phyloP scores from a whole-genome alignment of 192 early-diverging fungal species.

The Chytriomyces hyalinus region DNA sequence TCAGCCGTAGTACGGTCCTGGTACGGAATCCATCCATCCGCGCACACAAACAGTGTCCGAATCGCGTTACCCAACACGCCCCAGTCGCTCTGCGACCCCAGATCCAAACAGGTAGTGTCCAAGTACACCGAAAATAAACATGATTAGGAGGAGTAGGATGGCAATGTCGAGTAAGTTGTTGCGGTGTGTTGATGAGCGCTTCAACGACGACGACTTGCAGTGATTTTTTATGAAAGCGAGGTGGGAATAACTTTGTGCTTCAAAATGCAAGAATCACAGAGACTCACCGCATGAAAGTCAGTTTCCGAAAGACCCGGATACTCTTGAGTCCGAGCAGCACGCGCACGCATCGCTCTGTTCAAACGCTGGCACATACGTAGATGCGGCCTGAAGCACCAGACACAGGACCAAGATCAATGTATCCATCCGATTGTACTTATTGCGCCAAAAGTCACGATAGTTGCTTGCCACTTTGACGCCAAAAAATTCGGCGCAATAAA shows the following conservation, averaged over 20 bases:
- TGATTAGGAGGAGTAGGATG: slow-evolving; percentile 49
- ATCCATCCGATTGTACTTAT: slow-evolving; percentile 30
- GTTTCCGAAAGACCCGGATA: slow-evolving; percentile 16
- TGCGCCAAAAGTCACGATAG: slow-evolving; percentile 17
- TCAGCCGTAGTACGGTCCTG: slow-evolving; percentile 40
- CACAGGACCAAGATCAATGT: slow-evolving; percentile 11
- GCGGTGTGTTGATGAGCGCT: slow-evolving; percentile 45
- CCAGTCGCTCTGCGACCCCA: slow-evolving; percentile 37
- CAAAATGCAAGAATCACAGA: no score
- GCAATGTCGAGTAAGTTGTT: slow-evolving; percentile 52
- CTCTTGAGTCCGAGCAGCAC: slow-evolving; percentile 4
- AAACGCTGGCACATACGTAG: not conserved
- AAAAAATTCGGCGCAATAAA: slow-evolving; percentile 31
- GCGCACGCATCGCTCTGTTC: not conserved
- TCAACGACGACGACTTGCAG: slow-evolving; percentile 56
- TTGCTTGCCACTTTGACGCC: slow-evolving; percentile 5
- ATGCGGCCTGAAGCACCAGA: not conserved
- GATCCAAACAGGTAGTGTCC: slow-evolving; percentile 56
- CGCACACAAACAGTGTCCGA: slow-evolving; percentile 46
- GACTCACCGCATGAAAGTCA: slow-evolving; percentile 17
- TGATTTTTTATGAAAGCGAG: slow-evolving; percentile 1
- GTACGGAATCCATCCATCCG: slow-evolving; percentile 53
- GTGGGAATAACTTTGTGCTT: not conserved
- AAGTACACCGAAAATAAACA: slow-evolving; percentile 53
- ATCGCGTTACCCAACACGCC: slow-evolving; percentile 33